Base-by-base conservation (phyloP, 2,329 filamentous ascomycete genomes). In the Davidsoniella neocaledoniae region DNA sequence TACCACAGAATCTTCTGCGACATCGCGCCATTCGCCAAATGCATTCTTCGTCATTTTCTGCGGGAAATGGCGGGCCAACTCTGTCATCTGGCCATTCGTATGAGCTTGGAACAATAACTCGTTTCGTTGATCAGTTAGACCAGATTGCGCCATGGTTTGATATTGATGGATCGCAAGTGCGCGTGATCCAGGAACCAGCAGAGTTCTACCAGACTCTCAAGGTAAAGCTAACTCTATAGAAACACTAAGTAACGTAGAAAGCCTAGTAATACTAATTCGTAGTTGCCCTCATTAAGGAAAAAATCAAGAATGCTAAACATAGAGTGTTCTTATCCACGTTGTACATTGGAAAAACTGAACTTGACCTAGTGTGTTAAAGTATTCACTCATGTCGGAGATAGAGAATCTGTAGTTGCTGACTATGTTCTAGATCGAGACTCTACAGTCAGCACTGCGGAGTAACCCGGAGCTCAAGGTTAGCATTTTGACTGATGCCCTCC, bases 321-420 rank as follows among this genome's bases (percentile, higher is more conserved):
- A 77, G 85, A 53, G 82, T 98, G 56, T 98, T 93, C 62, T 69
- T 98, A 46, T 94, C 88, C n/a, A 98, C 91, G 0, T 68, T 98
- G 48, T 98, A 98, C 62, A 91, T 98, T 61, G 91, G 91, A 55
- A 94, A 90, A 63, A 83, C 83, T 1, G 91, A 98, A 65, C 74
- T 81, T 64, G 91, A 96, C 58, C 72, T 98, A 59, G 77, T 81
- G 67, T 48, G 68, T 49, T 46, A 8, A 2, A 3, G 12, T 21
- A 6, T 46, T 10, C 1, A 33, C 10, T 10, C 6, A 33, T 33
- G 26, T 33, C 3, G 10, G 26, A 2, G 26, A 5, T 33, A 33
- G 10, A 33, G 26, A 3, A 33, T 12, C 3, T 33, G 26, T 33
- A 10, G 8, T 33, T 10, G 33, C 17, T 46, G 37, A 43, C 48